Base-by-base conservation (phyloP, 1,284 basidiomycete species). In the Trametes pubescens region DNA sequence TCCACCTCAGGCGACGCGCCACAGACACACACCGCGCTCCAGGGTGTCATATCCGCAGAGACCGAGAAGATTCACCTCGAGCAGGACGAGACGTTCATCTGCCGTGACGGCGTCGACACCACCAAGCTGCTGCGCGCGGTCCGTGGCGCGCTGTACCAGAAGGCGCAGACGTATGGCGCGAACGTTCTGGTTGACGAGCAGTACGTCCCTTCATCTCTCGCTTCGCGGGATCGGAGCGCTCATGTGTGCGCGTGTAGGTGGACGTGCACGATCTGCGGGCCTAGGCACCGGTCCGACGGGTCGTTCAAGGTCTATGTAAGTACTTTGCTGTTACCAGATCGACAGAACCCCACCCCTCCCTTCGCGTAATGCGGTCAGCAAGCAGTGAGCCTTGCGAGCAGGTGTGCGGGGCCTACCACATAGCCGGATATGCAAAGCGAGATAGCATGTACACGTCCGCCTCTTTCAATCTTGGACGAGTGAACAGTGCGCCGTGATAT, bases 131-230 rank as follows among this genome's bases (percentile, higher is more conserved):
- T 92, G 53, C 77, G 86, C 14, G 82, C 81, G 14, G 83, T 85
- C 32, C 82, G 90, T 53, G 75, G 78, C 10, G 75, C 77, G 44
- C 72, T 92, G 44, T 72, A 89, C 60, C 83, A 88, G 60, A 79
- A 81, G 59, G 85, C 86, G n/a, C 76, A 80, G 62, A 69, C 70
- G 24, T 65, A 84, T 4, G 88, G 86, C 13, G 86, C 83, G 1
- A 88, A 87, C 68, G 85, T 84, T 2, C 79, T 92, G 55, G 81
- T 89, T 5, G 85, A 92, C 51, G 90, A 92, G 73, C 80, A 84
- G 90, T 91, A 71, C 59, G 89, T 84, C 40, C 34, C 62, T 26
- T 53, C 62, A 52, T 57, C 46, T 56, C 14, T 37, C 48, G 11
- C 55, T 38, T 22, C 32, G 22, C 34, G 44, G 13, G 16, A 32